Evolutionary conservation across 2,329 filamentous ascomycete species (phyloP).

Genomic region (Penicillium decumbens): DNA sequence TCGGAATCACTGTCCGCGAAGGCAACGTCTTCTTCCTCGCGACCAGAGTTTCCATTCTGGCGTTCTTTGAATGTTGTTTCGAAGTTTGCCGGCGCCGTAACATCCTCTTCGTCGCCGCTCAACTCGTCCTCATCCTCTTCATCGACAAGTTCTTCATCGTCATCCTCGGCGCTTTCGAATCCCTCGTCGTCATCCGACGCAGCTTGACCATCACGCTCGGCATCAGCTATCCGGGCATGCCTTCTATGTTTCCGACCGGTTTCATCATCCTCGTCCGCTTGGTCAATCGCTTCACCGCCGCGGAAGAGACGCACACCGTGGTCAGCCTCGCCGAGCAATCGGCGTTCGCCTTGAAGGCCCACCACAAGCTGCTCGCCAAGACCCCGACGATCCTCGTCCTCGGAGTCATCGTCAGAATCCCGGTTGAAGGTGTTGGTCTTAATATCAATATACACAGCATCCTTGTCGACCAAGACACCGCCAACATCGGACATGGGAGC

Average conservation of each 20-base stretch:
- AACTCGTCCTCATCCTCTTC: conserved; percentile 34
- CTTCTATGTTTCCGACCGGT: conserved; percentile 52
- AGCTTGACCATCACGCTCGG: conserved; percentile 49
- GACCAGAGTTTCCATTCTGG: conserved; percentile 53
- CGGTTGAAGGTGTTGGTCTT: conserved; percentile 67
- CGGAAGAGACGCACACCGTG: conserved; percentile 81
- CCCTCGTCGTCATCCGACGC: conserved; percentile 47
- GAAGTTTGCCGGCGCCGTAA: conserved; percentile 43
- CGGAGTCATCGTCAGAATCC: conserved; percentile 56
- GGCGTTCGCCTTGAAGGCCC: conserved; percentile 75
- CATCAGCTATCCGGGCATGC: conserved; percentile 49
- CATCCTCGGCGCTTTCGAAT: conserved; percentile 48
- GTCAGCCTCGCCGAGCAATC: conserved; percentile 74
- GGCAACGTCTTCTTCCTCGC: conserved; percentile 65
- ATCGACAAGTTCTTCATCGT: conserved; percentile 51
- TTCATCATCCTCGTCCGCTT: conserved; percentile 54
- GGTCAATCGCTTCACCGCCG: conserved; percentile 64
- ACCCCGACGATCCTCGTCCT: conserved; percentile 67
- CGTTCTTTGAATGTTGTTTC: conserved; percentile 41
- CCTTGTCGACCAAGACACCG: conserved; percentile 91
- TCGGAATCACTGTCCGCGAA: conserved; percentile 98
- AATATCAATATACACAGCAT: conserved; percentile 84
- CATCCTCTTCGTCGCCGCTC: conserved; percentile 26
- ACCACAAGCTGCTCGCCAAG: conserved; percentile 94
- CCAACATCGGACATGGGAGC: conserved; percentile 98